Conservation (phyloP, 2,329 filamentous ascomycete genomes). For the Cadophora sp. region DNA sequence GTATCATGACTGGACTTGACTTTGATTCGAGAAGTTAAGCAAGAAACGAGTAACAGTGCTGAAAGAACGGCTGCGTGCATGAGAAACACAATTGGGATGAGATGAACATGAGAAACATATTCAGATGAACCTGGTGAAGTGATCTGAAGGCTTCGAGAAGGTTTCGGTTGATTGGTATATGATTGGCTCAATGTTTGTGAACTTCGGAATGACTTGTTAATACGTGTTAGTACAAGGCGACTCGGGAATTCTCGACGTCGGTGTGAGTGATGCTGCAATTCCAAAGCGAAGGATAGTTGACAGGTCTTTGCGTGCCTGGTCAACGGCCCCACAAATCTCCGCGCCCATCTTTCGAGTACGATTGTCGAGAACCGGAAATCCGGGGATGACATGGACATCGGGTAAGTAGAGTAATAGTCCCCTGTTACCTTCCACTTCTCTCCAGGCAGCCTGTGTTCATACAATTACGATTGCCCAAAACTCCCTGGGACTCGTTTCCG, state of each 20-base stretch:
- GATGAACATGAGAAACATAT: background rate
- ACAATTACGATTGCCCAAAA: background rate
- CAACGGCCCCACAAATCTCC: too few relatives aligned
- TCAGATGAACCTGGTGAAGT: background rate
- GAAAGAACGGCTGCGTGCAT: background rate
- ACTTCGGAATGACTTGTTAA: background rate
- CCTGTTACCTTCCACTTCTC: too few relatives aligned
- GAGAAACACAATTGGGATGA: background rate
- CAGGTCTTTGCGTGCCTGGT: too few relatives aligned
- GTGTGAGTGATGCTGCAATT: too few relatives aligned
- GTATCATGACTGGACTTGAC: background rate
- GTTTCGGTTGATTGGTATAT: too few relatives aligned
- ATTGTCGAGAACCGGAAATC: background rate
- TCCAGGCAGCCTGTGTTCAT: too few relatives aligned
- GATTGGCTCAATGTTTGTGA: background rate
- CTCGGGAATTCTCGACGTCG: background rate
- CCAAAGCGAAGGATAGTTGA: too few relatives aligned
- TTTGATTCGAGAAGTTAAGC: too few relatives aligned
- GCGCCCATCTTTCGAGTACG: background rate
- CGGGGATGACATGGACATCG: background rate
- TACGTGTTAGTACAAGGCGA: background rate
- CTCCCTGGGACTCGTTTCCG: background rate
- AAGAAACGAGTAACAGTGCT: background rate
- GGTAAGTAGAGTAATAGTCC: background rate
- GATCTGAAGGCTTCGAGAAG: too few relatives aligned